phyloP scores from a whole-genome alignment of 305 asterid genomes.

The Fraxinus angustifolia region DNA sequence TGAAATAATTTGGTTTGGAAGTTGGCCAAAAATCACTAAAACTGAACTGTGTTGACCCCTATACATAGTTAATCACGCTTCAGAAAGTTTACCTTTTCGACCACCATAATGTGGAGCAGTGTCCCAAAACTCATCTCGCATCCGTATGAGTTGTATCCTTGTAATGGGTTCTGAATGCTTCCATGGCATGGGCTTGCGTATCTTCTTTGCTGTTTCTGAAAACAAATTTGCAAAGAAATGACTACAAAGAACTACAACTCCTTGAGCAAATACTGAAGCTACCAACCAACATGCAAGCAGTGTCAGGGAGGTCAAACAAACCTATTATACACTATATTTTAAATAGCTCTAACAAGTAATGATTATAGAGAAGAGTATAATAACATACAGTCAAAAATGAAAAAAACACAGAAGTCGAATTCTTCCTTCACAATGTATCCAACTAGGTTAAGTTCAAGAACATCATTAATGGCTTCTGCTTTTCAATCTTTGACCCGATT shows the following conservation, averaged over 20 bases:
- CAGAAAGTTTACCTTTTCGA: conserved; percentile 51
- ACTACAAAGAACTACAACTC: neutral
- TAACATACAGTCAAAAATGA: neutral
- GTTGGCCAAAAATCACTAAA: neutral
- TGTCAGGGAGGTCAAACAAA: neutral
- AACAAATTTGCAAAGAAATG: neutral
- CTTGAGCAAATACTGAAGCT: neutral
- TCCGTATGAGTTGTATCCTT: conserved; percentile 56
- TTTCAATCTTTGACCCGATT: neutral
- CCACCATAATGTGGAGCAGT: conserved; percentile 99
- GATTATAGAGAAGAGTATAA: neutral
- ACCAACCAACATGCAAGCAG: neutral
- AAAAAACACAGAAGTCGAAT: neutral
- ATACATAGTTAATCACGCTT: neutral
- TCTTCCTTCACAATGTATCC: neutral
- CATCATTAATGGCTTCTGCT: neutral
- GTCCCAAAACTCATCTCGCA: conserved; percentile 97
- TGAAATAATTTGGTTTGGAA: neutral
- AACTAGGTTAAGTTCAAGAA: neutral
- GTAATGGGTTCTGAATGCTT: conserved; percentile 85
- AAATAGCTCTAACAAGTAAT: neutral
- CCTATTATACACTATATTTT: neutral
- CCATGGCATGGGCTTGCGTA: conserved; percentile 92
- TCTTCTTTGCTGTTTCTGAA: conserved; percentile 59
- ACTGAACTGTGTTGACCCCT: neutral